Evolutionary conservation across 1,139 yeast species (phyloP), one percentile per base, ranked within the genome.

Genomic region (Candida sp.): DNA sequence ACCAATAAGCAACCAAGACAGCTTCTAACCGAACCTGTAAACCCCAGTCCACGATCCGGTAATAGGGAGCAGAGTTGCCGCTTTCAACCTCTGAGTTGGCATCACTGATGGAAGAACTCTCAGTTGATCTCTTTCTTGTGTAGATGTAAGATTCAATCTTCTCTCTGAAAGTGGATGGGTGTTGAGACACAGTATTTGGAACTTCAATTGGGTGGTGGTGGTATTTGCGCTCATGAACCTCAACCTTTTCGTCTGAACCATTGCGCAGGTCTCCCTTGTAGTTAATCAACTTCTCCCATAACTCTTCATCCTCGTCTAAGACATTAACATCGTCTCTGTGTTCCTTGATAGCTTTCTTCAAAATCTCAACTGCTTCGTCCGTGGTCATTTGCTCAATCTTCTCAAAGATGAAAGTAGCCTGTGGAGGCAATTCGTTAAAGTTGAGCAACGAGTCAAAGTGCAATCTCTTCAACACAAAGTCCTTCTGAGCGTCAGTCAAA

Each of bases 1-100:
- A 75, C 58, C 76, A 81, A 54, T 52, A 76, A 34, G 72, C 73
- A n/a, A 76, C 70, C 32, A 77, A 58, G 1, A 72, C 65, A 1
- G 82, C 81, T 54, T 77, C 81, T 11, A 73, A 49, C 34, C 75
- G 63, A 11, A 69, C 67, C 51, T 72, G 77, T 7, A 74, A 57
- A 9, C 61, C 53, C 77, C 80, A 73, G 52, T 74, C 77, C 6
- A 60, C 55, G 11, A 73, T 63, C 17, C 17, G 17, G 17, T 17
- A 17, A 17, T 17, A 17, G 17, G 17, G 17, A 17, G 17, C 17
- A 17, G 17, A 17, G 17, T 17, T 17, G 17, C 17, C 17, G 17
- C 17, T 17, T 17, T 17, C 17, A 17, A 17, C 17, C 17, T 17
- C 17, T 17, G 17, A 17, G 17, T 17, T 17, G 17, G 17, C 35